Base-by-base conservation (phyloP, 2,329 filamentous ascomycete species). In the Phialophora chinensis region DNA sequence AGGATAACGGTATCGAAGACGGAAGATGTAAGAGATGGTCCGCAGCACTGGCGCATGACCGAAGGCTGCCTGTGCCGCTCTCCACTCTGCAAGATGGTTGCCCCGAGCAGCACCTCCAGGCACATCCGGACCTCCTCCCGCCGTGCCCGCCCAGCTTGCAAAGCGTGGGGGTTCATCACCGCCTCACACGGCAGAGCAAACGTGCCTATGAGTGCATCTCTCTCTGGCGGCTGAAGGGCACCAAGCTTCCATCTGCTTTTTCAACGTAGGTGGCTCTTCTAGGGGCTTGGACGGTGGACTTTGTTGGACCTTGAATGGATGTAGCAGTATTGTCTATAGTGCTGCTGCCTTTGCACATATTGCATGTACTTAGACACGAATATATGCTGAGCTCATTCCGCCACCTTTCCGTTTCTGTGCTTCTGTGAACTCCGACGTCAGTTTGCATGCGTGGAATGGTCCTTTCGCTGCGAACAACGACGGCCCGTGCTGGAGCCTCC, bases 401-500 rank as follows among this genome's bases (percentile, higher is more conserved):
- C 49, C 49, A 17, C 25, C 20, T 52, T 52, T 23, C 49, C 49
- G 11, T 27, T 52, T 52, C 23, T 4, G 49, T 52, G 49, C 5
- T 7, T 44, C 49, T 52, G 49, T 25, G 49, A 6, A 52, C 23
- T 25, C 23, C 49, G 49, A 52, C 49, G 49, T 52, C 49, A 52
- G 49, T 25, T 20, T 12, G 49, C 25, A 29, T 29, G 49, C 14
- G 17, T 52, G 20, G 38, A 17, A 44, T 17, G 8, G 29, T 17
- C 29, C 25, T 12, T n/a, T 20, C 25, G 8, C 29, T 35, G 53
- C 53, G 11, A 2, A 35, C 20, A 20, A 35, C n/a, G 53, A 35
- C 8, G 4, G 11, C 27, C 12, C 35, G 53, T 29, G 12, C 23
- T 53, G 49, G 23, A 53, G 27, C 23, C 20, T 27, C 10, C 27